A percentile compares a stretch with the other conserved stretches of the same genome.
These are phyloP conservation scores for Orbilia quercus DNA, from an alignment of 2,329 filamentous ascomycete genomes.

Conservation along the genomic window DNA sequence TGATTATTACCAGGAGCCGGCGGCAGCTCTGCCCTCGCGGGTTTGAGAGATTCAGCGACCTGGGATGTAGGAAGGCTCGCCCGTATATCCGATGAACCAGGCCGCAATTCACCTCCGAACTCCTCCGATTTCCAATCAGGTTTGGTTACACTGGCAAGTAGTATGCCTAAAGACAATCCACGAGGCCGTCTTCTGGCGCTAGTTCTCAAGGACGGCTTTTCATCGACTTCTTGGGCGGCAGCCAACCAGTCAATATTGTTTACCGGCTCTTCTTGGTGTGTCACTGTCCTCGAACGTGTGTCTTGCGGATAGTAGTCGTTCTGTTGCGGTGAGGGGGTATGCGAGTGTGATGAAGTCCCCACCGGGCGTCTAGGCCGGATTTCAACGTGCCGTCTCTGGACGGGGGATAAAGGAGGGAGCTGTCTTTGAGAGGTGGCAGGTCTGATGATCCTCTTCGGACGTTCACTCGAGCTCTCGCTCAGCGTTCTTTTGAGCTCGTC, in stretches of 20 bases:
- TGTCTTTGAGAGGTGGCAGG: conserved; percentile 13
- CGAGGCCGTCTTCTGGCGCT: conserved; percentile 21
- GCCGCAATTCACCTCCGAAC: conserved; percentile 43
- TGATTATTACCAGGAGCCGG: conserved; percentile 38
- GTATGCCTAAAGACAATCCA: conserved; percentile 19
- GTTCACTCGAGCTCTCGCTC: conserved; percentile 51
- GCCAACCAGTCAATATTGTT: conserved; percentile 41
- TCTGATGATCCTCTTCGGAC: conserved; percentile 37
- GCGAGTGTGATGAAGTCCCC: conserved; percentile 11
- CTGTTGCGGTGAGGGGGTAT: conserved; percentile 41
- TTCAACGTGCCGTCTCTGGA: conserved; percentile 48
- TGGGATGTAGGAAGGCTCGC: conserved; percentile 3
- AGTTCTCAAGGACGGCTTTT: conserved; percentile 9
- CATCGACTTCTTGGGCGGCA: conserved; percentile 26
- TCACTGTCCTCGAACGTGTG: conserved; percentile 15
- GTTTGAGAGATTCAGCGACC: background rate
- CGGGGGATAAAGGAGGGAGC: conserved; percentile 38
- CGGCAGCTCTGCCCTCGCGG: conserved; percentile 7
- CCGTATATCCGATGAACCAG: conserved; percentile 12
- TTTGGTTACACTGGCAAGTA: conserved; percentile 9
- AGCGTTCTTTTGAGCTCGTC: conserved; percentile 44
- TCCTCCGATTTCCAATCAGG: conserved; percentile 13
- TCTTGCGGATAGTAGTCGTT: conserved; percentile 46
- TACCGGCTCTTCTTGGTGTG: conserved; percentile 11
- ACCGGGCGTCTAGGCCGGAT: conserved; percentile 34